phyloP scores from a whole-genome alignment of 345 rosid genomes.

The Anacardium occidentale region DNA sequence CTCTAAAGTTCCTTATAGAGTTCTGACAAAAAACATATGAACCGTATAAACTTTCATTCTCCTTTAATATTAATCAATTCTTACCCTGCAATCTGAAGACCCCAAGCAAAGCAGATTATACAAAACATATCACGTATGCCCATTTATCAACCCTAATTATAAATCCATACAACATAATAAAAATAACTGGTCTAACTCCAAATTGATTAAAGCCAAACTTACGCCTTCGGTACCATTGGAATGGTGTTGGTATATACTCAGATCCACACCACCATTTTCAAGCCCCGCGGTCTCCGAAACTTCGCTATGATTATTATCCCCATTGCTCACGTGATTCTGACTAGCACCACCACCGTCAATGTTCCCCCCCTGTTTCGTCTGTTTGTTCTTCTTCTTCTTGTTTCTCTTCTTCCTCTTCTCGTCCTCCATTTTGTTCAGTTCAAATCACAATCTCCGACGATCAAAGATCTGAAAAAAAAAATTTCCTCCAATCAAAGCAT shows the following conservation, averaged over 20 bases:
- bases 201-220: slow-evolving; percentile 25
- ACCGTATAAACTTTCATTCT: not conserved
- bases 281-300: slow-evolving; percentile 6
- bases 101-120: not conserved
- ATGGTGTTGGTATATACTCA: slow-evolving; percentile 17
- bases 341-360: slow-evolving; percentile 31
- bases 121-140: not conserved
- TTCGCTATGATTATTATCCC: slow-evolving; percentile 17
- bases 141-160: not conserved
- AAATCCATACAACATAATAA: not conserved
- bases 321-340: slow-evolving; percentile 32
- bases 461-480: too few relatives aligned
- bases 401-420: too few relatives aligned
- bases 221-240: slow-evolving; percentile 34
- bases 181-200: not conserved
- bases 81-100: not conserved
- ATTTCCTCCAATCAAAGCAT: too few relatives aligned
- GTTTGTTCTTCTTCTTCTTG: too few relatives aligned
- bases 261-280: slow-evolving; percentile 29
- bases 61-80: not conserved
- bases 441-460: too few relatives aligned
- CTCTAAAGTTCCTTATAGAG: too few relatives aligned
- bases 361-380: too few relatives aligned
- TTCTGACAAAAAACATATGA: too few relatives aligned
- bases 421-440: too few relatives aligned